phyloP scores from a whole-genome alignment of 2,329 filamentous ascomycete genomes.

The Huntiella moniliformis region DNA sequence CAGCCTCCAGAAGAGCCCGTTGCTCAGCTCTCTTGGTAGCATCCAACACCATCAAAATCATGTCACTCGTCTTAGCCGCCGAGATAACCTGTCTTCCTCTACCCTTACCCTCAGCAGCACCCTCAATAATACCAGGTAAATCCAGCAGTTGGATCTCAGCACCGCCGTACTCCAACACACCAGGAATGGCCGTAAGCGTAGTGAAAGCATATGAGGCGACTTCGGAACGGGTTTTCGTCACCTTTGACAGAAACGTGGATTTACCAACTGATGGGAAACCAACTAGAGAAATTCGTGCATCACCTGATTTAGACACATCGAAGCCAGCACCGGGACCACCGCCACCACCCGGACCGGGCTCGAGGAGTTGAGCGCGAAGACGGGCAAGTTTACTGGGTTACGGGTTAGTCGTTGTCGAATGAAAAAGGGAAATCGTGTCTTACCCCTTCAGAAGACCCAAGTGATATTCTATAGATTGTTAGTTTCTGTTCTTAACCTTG shows the following conservation, averaged over 20 bases:
- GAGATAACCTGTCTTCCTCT: constrained; percentile 91
- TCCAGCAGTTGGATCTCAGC: constrained; percentile 97
- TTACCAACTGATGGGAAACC: constrained; percentile 99
- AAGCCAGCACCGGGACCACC: constrained; percentile 68
- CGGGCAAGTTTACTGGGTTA: constrained; percentile 71
- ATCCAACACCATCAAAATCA: constrained; percentile 93
- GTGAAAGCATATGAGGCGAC: constrained; percentile 96
- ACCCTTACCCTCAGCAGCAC: constrained; percentile 87
- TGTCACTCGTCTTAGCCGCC: constrained; percentile 91
- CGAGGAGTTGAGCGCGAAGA: constrained; percentile 80
- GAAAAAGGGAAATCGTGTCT: constrained; percentile 14
- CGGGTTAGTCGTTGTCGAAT: background rate
- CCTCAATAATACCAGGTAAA: constrained; percentile 95
- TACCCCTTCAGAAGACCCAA: constrained; percentile 93
- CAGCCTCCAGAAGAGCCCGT: constrained; percentile 69
- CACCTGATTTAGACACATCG: constrained; percentile 87
- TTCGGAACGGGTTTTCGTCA: constrained; percentile 93
- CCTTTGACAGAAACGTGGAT: constrained; percentile 95
- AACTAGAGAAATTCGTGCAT: constrained; percentile 89
- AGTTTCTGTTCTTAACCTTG: background rate
- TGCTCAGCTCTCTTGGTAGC: constrained; percentile 95
- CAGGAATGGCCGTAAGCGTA: constrained; percentile 89
- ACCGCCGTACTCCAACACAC: constrained; percentile 91
- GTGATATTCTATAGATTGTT: constrained; percentile 63
- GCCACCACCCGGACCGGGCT: constrained; percentile 65